A percentile compares a stretch with the other conserved stretches of the same genome.
These are phyloP conservation scores for Tolypocladium cylindrosporum DNA, from an alignment of 2,329 filamentous ascomycete species.

Conservation along the genomic window DNA sequence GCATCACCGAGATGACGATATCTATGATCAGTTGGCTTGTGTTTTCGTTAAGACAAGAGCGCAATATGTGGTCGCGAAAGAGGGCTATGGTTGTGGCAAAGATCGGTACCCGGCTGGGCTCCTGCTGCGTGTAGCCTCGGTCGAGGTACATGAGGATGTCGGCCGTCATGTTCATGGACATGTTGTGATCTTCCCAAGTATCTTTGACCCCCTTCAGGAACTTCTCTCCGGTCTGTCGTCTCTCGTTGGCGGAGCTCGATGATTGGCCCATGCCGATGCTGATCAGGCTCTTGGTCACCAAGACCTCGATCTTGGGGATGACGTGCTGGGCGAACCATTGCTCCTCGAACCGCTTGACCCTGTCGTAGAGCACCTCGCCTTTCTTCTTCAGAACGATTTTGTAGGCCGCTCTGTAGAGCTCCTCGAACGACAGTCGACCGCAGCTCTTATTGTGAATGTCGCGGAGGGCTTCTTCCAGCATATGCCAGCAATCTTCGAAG, in stretches of 20 bases:
- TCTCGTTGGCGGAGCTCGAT: constrained; percentile 63
- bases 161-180: constrained; percentile 92
- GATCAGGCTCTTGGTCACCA: constrained; percentile 61
- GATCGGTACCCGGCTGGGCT: constrained; percentile 63
- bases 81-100: constrained; percentile 78
- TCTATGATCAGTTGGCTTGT: constrained; percentile 50
- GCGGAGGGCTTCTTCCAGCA: constrained; percentile 63
- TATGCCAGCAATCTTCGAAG: constrained; percentile 78
- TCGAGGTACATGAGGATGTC: constrained; percentile 98
- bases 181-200: constrained; percentile 81
- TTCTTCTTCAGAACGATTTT: constrained; percentile 87
- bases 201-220: constrained; percentile 69
- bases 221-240: constrained; percentile 68
- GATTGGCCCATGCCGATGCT: constrained; percentile 48
- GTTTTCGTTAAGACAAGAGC: constrained; percentile 39
- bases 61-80: constrained; percentile 78
- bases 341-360: constrained; percentile 71
- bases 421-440: constrained; percentile 83
- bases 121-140: constrained; percentile 62
- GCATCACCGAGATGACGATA: constrained; percentile 69
- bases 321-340: constrained; percentile 70
- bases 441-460: constrained; percentile 93
- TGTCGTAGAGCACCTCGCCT: constrained; percentile 69
- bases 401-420: constrained; percentile 88
- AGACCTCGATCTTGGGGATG: constrained; percentile 55